Conservation (phyloP, 2,329 filamentous ascomycete genomes). For the Xylariaceae sp. region DNA sequence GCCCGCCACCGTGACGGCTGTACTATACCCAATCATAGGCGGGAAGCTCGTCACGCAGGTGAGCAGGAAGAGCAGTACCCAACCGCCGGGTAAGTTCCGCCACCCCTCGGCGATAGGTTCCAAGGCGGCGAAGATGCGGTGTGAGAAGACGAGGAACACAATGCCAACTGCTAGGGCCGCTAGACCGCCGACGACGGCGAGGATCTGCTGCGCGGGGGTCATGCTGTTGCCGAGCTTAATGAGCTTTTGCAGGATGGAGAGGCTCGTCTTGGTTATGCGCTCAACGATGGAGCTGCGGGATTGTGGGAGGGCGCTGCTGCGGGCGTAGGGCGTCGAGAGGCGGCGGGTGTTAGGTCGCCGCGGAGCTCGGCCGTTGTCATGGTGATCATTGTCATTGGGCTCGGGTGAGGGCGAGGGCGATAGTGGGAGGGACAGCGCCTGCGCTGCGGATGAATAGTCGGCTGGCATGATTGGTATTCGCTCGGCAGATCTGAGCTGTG, state of each 20-base stretch:
- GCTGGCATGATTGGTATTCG: no score
- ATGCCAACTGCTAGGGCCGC: constrained; percentile 54
- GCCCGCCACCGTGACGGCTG: constrained; percentile 54
- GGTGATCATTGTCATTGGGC: constrained; percentile 39
- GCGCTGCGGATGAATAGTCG: constrained; percentile 48
- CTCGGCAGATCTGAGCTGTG: no score
- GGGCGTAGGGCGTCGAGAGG: constrained; percentile 40
- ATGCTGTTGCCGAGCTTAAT: constrained; percentile 52
- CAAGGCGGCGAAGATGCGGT: constrained; percentile 73
- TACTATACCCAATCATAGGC: constrained; percentile 82
- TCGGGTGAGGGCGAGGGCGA: constrained; percentile 35
- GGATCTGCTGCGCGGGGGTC: constrained; percentile 57
- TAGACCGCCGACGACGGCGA: constrained; percentile 50
- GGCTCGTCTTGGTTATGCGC: constrained; percentile 40
- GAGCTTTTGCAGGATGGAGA: constrained; percentile 40
- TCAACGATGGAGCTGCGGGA: constrained; percentile 31
- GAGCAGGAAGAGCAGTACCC: constrained; percentile 69
- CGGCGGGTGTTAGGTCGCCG: constrained; percentile 30
- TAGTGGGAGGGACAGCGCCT: constrained; percentile 43
- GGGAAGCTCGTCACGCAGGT: constrained; percentile 79
- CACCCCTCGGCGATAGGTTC: constrained; percentile 71
- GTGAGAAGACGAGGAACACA: constrained; percentile 72
- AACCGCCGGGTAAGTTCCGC: constrained; percentile 70
- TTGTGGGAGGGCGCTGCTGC: constrained; percentile 19
- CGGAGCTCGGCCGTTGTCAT: constrained; percentile 8